Evolutionary conservation across 495 filamentous ascomycete species (phyloP).

Genomic region (Amphirosellinia nigrospora): DNA sequence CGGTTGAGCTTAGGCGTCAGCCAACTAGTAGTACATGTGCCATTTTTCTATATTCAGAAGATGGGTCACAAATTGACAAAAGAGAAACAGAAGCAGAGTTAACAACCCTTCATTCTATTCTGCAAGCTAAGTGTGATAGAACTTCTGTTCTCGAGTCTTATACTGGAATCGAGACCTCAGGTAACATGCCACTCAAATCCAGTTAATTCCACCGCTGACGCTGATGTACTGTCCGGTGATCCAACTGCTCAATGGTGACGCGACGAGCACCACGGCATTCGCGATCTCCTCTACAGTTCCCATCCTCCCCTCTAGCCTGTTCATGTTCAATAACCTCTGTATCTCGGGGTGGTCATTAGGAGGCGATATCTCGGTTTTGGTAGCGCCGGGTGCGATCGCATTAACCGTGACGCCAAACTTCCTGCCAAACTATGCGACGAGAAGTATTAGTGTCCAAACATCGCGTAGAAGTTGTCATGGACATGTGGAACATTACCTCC

Average conservation of each 20-base stretch:
- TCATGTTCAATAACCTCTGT: conserved; percentile 20
- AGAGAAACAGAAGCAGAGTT: not conserved
- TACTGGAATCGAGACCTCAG: not conserved
- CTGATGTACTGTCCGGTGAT: conserved; percentile 56
- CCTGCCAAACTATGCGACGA: conserved; percentile 3
- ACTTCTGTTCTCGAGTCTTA: not conserved
- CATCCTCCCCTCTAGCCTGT: conserved; percentile 32
- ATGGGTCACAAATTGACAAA: not conserved
- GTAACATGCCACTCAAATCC: conserved; percentile 23
- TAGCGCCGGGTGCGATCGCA: conserved; percentile 30
- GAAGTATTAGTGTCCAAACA: not conserved
- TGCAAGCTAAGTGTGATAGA: not conserved
- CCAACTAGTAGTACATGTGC: no score
- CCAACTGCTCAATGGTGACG: conserved; percentile 52
- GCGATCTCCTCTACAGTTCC: conserved; percentile 45
- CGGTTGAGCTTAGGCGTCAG: no score
- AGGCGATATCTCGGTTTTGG: conserved; percentile 30
- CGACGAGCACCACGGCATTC: conserved; percentile 52
- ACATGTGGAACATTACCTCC: conserved; percentile 24
- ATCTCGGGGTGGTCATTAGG: conserved; percentile 17
- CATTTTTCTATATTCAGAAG: not conserved
- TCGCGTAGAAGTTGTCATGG: not conserved
- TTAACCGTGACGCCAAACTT: conserved; percentile 35
- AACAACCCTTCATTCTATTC: not conserved
- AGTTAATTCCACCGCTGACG: conserved; percentile 49